Conservation (phyloP, 225 moss, liverwort and hornwort genomes). For the Takakia lepidozioides region DNA sequence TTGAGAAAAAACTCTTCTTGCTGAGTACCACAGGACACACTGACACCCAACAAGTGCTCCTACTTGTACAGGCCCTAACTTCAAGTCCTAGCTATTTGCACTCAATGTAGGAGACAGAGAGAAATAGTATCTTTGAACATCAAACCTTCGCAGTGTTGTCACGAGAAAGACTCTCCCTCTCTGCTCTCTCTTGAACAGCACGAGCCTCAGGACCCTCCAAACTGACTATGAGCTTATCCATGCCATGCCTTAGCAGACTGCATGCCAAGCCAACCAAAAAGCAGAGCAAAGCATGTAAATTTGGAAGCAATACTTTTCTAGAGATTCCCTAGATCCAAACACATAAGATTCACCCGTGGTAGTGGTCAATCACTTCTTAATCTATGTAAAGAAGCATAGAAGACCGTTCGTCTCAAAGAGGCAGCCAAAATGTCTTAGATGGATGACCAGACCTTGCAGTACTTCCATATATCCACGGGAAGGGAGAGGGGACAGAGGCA, state of each 20-base stretch:
- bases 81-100: too few relatives aligned
- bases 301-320: not conserved
- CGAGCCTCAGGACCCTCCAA: constrained; percentile 44
- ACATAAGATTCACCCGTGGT: too few relatives aligned
- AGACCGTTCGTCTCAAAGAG: too few relatives aligned
- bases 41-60: not conserved
- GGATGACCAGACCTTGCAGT: not conserved
- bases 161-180: constrained; percentile 30
- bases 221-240: constrained; percentile 63
- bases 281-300: not conserved
- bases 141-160: constrained; percentile 40
- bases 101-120: not conserved
- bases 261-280: constrained; percentile 3
- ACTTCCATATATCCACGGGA: not conserved
- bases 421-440: too few relatives aligned
- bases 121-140: too few relatives aligned
- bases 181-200: constrained; percentile 17
- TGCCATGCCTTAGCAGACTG: constrained; percentile 56
- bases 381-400: too few relatives aligned
- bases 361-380: too few relatives aligned
- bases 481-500: not conserved
- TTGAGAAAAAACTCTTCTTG: not conserved
- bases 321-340: not conserved
- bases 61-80: too few relatives aligned
- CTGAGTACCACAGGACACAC: not conserved